These are phyloP conservation scores for Scutellaria barbata DNA, from an alignment of 257 asterid species.

Conservation along the genomic window DNA sequence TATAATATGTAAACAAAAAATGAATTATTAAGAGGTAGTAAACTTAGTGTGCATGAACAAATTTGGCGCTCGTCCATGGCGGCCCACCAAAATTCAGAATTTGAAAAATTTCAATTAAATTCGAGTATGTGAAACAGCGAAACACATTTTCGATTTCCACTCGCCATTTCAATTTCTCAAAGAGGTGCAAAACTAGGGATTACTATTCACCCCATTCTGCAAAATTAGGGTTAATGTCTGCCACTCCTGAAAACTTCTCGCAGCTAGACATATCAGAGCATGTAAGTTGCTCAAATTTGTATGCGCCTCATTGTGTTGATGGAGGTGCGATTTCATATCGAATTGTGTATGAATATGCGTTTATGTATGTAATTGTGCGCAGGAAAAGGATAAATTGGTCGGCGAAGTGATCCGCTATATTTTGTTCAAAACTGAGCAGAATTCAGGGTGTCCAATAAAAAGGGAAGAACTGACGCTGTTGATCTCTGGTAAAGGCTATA, in stretches of 20 bases:
- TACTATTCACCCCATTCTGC: constrained; percentile 1
- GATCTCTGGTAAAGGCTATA: constrained; percentile 69
- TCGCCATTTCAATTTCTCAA: constrained; percentile 5
- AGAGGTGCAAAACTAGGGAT: constrained; percentile 39
- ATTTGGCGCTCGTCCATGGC: constrained; percentile 16
- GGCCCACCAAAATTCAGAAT: constrained; percentile 26
- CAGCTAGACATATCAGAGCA: constrained; percentile 76
- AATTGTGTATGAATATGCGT: too few species aligned
- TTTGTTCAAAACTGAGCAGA: constrained; percentile 76
- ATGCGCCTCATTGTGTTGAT: neutral
- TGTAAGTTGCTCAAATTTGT: constrained; percentile 38
- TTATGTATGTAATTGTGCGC: constrained; percentile 11
- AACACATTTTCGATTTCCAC: neutral
- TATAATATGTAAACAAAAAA: too few species aligned
- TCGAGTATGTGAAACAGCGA: too few species aligned
- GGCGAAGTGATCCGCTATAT: constrained; percentile 84
- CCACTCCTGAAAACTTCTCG: constrained; percentile 51
- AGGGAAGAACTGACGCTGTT: constrained; percentile 84
- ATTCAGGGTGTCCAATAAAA: constrained; percentile 77
- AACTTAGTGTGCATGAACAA: neutral
- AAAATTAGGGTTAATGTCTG: constrained; percentile 47
- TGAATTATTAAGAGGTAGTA: too few species aligned
- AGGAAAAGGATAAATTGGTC: constrained; percentile 90
- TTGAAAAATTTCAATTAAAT: neutral
- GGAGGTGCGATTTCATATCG: neutral